These are phyloP conservation scores for Fusarium pseudograminearum DNA, from an alignment of 2,329 filamentous ascomycete species.

Conservation along the genomic window DNA sequence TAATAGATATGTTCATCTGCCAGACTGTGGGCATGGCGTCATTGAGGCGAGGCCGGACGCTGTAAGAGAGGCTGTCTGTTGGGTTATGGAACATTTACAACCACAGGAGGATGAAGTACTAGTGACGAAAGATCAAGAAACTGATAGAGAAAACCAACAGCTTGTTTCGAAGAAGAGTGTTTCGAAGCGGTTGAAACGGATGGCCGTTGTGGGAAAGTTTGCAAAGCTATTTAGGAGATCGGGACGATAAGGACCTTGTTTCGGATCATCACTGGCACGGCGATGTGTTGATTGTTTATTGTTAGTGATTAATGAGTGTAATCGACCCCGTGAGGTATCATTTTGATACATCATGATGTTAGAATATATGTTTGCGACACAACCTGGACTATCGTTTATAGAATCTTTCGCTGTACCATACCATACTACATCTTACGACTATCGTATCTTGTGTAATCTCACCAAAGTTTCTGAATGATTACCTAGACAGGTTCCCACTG, in stretches of 20 bases:
- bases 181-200: not conserved
- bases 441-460: not conserved
- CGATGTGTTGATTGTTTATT: not conserved
- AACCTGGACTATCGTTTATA: not conserved
- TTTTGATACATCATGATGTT: not conserved
- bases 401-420: not conserved
- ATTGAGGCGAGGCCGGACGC: constrained; percentile 30
- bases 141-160: fast-evolving
- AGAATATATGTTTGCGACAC: not conserved
- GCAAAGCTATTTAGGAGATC: not conserved
- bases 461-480: constrained; percentile 21
- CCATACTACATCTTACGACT: too few relatives aligned
- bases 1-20: constrained; percentile 35
- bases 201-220: not conserved
- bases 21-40: constrained; percentile 38
- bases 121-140: fast-evolving
- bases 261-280: not conserved
- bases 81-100: constrained; percentile 34
- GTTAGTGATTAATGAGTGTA: too few relatives aligned
- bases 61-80: constrained; percentile 26
- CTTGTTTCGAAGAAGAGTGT: not conserved
- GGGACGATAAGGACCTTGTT: not conserved
- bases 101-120: fast-evolving
- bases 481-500: too few relatives aligned
- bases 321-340: not conserved